phyloP scores from a whole-genome alignment of 495 filamentous ascomycete species.

The Hyaloscypha hepaticicola region DNA sequence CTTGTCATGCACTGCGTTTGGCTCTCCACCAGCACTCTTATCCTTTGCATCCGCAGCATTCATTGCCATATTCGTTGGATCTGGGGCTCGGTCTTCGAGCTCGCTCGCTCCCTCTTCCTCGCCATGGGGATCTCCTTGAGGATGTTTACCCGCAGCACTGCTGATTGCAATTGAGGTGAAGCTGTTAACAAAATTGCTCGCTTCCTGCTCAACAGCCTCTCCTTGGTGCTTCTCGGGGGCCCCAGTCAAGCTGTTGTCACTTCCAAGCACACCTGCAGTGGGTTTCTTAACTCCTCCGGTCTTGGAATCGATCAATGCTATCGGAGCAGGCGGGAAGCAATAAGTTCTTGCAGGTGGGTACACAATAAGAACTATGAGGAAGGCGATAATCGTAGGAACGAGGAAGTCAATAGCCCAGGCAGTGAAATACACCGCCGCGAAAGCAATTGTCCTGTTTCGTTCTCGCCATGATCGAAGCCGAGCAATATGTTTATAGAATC shows the following conservation, averaged over 20 bases:
- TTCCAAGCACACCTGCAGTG: conserved; percentile 66
- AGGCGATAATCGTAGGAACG: conserved; percentile 54
- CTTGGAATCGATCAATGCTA: conserved; percentile 60
- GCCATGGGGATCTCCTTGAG: conserved; percentile 43
- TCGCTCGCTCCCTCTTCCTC: conserved; percentile 21
- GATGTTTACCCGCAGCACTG: conserved; percentile 70
- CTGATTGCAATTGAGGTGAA: conserved; percentile 73
- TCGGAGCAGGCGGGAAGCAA: conserved; percentile 74
- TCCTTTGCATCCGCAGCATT: conserved; percentile 59
- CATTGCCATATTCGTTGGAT: conserved; percentile 57
- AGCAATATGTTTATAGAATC: conserved; percentile 69
- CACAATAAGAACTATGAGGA: conserved; percentile 63
- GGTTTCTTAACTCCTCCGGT: conserved; percentile 69
- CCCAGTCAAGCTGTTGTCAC: conserved; percentile 75
- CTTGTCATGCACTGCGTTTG: conserved; percentile 63
- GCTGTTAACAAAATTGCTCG: conserved; percentile 74
- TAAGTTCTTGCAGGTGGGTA: conserved; percentile 61
- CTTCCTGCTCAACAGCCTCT: conserved; percentile 84
- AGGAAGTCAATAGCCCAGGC: conserved; percentile 79
- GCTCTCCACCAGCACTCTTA: conserved; percentile 45
- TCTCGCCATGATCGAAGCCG: conserved; percentile 82
- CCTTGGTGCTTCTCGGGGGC: conserved; percentile 83
- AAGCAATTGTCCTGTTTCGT: conserved; percentile 61
- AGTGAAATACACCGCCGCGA: conserved; percentile 67
- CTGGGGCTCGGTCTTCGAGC: conserved; percentile 47